phyloP scores from a whole-genome alignment of 768 basidiomycete species.

The Lentinula raphanica region DNA sequence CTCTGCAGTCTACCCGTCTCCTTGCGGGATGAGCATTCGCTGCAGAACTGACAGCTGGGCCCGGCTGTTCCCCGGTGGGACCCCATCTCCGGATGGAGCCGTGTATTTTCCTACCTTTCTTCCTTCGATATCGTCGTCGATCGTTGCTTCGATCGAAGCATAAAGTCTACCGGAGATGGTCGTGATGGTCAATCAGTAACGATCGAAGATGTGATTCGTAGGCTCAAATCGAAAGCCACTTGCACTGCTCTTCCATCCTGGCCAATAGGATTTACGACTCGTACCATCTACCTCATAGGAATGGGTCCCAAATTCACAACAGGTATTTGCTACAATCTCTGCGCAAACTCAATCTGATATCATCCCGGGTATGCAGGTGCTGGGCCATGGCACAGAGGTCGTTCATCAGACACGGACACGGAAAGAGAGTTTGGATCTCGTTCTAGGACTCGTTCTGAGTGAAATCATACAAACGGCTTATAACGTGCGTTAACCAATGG shows the following conservation, averaged over 20 bases:
- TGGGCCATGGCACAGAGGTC: conserved; percentile 26
- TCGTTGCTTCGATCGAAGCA: no score
- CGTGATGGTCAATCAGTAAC: no score
- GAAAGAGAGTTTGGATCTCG: conserved; percentile 46
- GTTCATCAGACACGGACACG: conserved; percentile 48
- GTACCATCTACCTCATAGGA: not conserved
- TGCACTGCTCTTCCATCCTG: not conserved
- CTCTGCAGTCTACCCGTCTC: no score
- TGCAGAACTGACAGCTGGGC: no score
- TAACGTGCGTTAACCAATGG: no score
- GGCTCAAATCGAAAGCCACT: not conserved
- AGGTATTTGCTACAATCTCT: conserved; percentile 5
- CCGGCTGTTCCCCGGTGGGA: no score
- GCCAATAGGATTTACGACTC: conserved; percentile 4
- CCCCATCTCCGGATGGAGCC: no score
- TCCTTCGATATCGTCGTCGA: no score
- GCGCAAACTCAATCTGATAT: conserved; percentile 7
- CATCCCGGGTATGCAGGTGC: conserved; percentile 23
- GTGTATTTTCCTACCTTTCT: no score
- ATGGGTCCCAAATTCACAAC: conserved; percentile 10
- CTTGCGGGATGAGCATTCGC: no score
- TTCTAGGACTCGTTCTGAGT: conserved; percentile 34
- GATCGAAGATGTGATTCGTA: no score
- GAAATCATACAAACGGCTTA: conserved; percentile 21
- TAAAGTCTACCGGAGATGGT: no score